Evolutionary conservation across 192 early-diverging fungal genomes (phyloP).

Genomic region (Entophlyctis luteolus): DNA sequence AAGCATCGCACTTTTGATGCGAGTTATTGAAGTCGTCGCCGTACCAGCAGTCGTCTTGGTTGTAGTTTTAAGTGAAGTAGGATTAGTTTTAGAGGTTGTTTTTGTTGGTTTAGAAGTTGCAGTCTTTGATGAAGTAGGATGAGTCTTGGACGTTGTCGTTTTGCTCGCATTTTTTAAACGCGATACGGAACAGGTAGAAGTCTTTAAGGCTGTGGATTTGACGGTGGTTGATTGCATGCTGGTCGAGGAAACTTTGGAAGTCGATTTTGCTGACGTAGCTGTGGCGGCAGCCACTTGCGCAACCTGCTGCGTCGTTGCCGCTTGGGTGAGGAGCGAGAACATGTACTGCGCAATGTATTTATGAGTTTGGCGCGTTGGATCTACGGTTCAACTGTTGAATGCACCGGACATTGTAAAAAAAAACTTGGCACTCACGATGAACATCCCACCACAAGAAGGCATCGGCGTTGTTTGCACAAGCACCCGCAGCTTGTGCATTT

Average conservation of each 20-base stretch:
- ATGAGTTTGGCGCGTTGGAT: not conserved
- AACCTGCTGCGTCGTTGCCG: not conserved
- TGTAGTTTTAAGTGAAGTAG: not conserved
- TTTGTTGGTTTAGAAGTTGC: not conserved
- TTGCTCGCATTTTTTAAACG: no score
- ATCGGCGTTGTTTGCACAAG: not conserved
- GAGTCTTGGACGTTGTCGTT: no score
- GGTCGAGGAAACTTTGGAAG: no score
- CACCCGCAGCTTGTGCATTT: not conserved
- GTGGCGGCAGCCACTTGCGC: not conserved
- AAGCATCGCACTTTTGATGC: no score
- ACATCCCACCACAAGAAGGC: not conserved
- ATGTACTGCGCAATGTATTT: not conserved
- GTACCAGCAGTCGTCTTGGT: not conserved
- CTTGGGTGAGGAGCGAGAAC: not conserved
- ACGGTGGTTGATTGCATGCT: no score
- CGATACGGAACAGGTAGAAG: no score
- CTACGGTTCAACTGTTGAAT: not conserved
- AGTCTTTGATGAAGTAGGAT: not conserved
- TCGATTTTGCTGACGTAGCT: no score
- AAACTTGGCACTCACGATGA: not conserved
- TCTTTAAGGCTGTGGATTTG: no score
- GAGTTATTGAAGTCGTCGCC: not conserved
- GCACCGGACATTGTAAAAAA: not conserved
- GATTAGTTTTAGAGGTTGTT: not conserved